phyloP scores from a whole-genome alignment of 306 rosid species.

The Vigna hirtella region DNA sequence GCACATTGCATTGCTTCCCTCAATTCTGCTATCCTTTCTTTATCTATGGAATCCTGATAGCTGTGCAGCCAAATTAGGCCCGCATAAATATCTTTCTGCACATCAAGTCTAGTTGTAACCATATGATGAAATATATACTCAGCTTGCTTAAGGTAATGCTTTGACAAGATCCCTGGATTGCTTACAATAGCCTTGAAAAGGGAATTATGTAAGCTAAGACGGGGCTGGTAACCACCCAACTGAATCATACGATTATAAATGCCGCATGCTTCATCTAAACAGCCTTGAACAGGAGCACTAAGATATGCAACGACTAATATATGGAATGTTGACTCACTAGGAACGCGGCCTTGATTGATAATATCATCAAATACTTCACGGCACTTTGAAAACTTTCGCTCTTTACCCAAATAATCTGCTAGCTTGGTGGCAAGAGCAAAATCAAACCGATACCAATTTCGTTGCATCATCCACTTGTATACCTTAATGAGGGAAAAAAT shows the following conservation, averaged over 20 bases:
- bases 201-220: constrained; percentile 86
- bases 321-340: constrained; percentile 93
- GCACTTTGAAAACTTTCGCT: constrained; percentile 86
- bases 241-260: constrained; percentile 93
- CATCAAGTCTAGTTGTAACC: constrained; percentile 72
- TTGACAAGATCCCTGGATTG: constrained; percentile 71
- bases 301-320: constrained; percentile 87
- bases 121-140: constrained; percentile 86
- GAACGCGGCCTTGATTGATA: constrained; percentile 89
- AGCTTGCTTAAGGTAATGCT: constrained; percentile 84
- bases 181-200: constrained; percentile 77
- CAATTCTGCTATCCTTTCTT: constrained; percentile 66
- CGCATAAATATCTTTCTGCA: constrained; percentile 80
- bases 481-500: constrained; percentile 54
- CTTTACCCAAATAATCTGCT: constrained; percentile 94
- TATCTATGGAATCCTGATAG: constrained; percentile 82
- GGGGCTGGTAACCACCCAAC: constrained; percentile 91
- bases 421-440: constrained; percentile 86
- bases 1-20: constrained; percentile 74
- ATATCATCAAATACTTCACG: constrained; percentile 91
- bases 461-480: constrained; percentile 97
- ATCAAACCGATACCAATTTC: constrained; percentile 80
- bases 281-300: constrained; percentile 77
- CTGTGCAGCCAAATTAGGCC: constrained; percentile 98
- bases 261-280: constrained; percentile 88